Conservation (phyloP, 768 basidiomycete genomes). For the Auricularia heimuer region DNA sequence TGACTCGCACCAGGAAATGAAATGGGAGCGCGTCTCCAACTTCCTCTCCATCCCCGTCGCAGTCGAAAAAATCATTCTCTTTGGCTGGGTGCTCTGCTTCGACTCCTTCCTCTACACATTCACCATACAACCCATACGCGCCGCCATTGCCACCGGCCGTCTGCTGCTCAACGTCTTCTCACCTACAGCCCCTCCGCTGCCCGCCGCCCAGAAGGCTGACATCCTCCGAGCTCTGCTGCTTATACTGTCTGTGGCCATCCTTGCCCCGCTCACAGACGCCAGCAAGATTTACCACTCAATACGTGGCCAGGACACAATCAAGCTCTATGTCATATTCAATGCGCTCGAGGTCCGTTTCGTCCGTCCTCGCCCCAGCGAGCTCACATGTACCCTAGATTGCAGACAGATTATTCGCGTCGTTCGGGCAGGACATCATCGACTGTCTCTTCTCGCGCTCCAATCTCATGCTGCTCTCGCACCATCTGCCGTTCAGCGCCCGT, state of each 20-base stretch:
- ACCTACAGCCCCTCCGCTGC: conserved; percentile 42
- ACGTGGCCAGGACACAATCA: conserved; percentile 96
- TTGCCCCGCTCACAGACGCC: conserved; percentile 81
- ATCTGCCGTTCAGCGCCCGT: conserved; percentile 47
- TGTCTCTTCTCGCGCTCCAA: conserved; percentile 93
- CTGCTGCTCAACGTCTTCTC: conserved; percentile 42
- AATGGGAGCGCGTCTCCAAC: conserved; percentile 94
- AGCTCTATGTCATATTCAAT: conserved; percentile 98
- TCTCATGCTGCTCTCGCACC: conserved; percentile 58
- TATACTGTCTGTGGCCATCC: conserved; percentile 57
- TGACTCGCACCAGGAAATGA: conserved; percentile 86
- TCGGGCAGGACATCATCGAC: conserved; percentile 95
- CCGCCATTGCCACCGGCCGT: conserved; percentile 50
- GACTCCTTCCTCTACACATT: conserved; percentile 98
- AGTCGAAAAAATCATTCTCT: conserved; percentile 88
- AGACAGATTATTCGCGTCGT: conserved; percentile 87
- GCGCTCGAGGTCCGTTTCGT: conserved; percentile 72
- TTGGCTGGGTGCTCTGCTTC: conserved; percentile 87
- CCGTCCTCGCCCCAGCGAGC: too few relatives aligned
- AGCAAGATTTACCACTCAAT: conserved; percentile 98
- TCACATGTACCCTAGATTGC: conserved; percentile 57
- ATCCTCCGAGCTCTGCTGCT: conserved; percentile 76
- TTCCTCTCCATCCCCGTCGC: conserved; percentile 88
- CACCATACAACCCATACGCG: conserved; percentile 92
- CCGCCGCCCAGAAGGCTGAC: conserved; percentile 88